phyloP scores from a whole-genome alignment of 306 rosid genomes.

The Cicer pinnatifidum region DNA sequence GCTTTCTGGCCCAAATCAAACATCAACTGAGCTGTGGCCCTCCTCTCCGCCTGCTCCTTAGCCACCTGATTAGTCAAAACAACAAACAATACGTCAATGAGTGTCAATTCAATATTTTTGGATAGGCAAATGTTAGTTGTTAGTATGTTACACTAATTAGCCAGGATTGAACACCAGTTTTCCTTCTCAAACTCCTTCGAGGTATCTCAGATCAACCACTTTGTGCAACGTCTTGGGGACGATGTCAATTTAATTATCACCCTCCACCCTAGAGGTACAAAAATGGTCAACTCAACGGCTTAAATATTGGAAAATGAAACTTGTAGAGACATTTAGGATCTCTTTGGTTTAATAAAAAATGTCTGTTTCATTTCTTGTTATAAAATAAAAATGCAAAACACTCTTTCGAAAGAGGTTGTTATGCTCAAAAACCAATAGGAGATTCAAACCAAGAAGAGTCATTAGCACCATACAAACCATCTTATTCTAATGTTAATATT shows the following conservation, averaged over 20 bases:
- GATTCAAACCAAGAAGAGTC: neutral
- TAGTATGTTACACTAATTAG: too few relatives aligned
- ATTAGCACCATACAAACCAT: neutral
- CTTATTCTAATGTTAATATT: neutral
- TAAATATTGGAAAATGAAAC: neutral
- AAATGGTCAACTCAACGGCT: neutral
- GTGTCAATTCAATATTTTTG: neutral
- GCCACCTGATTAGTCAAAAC: slow-evolving; percentile 71
- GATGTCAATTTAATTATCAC: neutral
- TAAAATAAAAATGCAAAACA: too few relatives aligned
- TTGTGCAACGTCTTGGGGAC: too few relatives aligned
- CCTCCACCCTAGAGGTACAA: neutral
- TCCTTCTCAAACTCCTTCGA: too few relatives aligned
- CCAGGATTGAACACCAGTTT: too few relatives aligned
- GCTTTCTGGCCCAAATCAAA: slow-evolving; percentile 95
- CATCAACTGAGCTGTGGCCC: slow-evolving; percentile 92
- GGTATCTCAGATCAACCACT: too few relatives aligned
- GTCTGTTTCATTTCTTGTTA: neutral
- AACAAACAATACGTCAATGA: neutral
- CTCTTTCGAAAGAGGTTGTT: too few relatives aligned
- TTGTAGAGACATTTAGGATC: neutral
- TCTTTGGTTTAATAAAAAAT: neutral
- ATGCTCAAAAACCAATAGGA: too few relatives aligned
- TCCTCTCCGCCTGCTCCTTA: slow-evolving; percentile 90
- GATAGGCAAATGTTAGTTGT: too few relatives aligned